Conservation (phyloP, 768 basidiomycete species). For the Lactarius vividus region DNA sequence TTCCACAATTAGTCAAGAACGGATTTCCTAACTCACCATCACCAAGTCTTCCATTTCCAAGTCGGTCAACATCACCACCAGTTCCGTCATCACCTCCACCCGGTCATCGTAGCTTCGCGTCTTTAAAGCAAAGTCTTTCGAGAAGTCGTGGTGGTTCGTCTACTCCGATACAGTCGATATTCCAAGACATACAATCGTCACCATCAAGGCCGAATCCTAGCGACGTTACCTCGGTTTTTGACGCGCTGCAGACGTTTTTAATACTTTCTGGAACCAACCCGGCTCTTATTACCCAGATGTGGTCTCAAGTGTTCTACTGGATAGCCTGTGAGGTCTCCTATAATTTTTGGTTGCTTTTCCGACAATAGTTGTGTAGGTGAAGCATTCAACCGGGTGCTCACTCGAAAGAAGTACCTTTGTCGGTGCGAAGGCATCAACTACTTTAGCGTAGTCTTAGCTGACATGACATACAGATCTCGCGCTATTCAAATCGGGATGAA, state of each 20-base stretch:
- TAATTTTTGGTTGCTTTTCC: conserved; percentile 24
- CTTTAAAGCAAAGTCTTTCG: conserved; percentile 63
- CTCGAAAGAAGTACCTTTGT: conserved; percentile 94
- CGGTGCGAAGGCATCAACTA: conserved; percentile 45
- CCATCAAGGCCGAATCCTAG: conserved; percentile 40
- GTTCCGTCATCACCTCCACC: conserved; percentile 37
- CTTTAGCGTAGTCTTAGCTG: not conserved
- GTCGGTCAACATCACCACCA: conserved; percentile 46
- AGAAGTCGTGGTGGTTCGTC: conserved; percentile 48
- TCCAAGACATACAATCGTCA: conserved; percentile 44
- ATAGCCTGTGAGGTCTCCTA: conserved; percentile 72
- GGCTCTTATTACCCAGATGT: conserved; percentile 80
- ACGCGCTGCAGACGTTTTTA: conserved; percentile 80
- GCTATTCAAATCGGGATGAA: conserved; percentile 91
- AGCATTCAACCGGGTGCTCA: conserved; percentile 79
- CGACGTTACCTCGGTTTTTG: conserved; percentile 76
- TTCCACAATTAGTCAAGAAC: conserved; percentile 37
- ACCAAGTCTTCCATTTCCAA: conserved; percentile 42
- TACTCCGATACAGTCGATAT: conserved; percentile 49
- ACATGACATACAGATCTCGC: conserved; percentile 52
- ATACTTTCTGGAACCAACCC: conserved; percentile 89
- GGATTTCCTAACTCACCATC: conserved; percentile 51
- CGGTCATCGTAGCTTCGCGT: conserved; percentile 49
- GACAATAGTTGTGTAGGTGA: conserved; percentile 51
- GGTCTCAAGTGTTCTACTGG: conserved; percentile 99